Evolutionary conservation across 2,329 filamentous ascomycete species (phyloP).

Genomic region (Diaporthe sp.): DNA sequence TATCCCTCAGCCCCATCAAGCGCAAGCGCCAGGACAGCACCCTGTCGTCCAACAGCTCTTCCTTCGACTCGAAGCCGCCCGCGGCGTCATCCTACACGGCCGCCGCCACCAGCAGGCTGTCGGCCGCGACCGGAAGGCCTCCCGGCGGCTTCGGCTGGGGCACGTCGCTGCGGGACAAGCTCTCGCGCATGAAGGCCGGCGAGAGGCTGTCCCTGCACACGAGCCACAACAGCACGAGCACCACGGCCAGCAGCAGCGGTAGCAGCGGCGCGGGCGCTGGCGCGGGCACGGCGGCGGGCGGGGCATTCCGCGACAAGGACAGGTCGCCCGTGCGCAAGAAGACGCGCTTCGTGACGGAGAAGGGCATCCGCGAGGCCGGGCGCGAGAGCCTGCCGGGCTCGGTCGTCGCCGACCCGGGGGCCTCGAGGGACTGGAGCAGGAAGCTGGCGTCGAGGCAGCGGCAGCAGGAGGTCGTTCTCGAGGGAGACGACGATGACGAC

Average conservation of each 20-base stretch:
- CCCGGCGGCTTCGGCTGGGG: conserved; percentile 69
- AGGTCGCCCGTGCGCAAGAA: conserved; percentile 74
- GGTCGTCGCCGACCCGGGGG: background rate
- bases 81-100: background rate
- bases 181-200: conserved; percentile 73
- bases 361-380: conserved; percentile 83
- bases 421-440: conserved; percentile 5
- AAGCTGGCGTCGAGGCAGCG: conserved; percentile 2
- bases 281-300: background rate
- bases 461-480: conserved; percentile 51
- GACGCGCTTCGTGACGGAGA: conserved; percentile 84
- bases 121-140: conserved; percentile 2
- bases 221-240: conserved; percentile 49
- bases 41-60: conserved; percentile 50
- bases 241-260: conserved; percentile 43
- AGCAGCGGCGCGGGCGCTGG: conserved; percentile 7
- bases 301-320: conserved; percentile 44
- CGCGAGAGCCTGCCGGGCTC: conserved; percentile 72
- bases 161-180: conserved; percentile 66
- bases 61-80: conserved; percentile 32
- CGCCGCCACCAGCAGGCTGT: conserved; percentile 2
- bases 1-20: conserved; percentile 73
- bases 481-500: conserved; percentile 62
- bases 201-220: conserved; percentile 51
- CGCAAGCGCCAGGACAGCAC: conserved; percentile 71